These are phyloP conservation scores for Lactarius deliciosus DNA, from an alignment of 768 basidiomycete species.

Conservation along the genomic window DNA sequence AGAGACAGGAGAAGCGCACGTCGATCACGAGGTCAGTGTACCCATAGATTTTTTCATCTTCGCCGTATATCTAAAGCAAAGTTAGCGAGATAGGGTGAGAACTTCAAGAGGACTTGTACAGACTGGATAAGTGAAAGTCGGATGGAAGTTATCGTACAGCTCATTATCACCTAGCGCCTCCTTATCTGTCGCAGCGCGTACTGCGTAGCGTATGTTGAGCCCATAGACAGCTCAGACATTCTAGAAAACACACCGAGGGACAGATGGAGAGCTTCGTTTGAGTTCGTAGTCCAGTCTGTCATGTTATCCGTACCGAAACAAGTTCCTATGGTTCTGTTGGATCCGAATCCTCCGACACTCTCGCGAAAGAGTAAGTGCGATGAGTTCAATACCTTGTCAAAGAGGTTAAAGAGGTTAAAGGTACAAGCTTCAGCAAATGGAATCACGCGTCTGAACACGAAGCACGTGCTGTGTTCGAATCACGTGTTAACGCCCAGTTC, in stretches of 20 bases:
- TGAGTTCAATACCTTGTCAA: background rate
- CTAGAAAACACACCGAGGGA: constrained; percentile 57
- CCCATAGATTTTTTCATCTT: constrained; percentile 95
- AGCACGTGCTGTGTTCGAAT: constrained; percentile 1
- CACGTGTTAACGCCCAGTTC: background rate
- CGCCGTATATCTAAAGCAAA: constrained; percentile 76
- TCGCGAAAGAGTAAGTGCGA: background rate
- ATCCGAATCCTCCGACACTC: background rate
- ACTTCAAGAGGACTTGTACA: constrained; percentile 31
- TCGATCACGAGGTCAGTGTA: constrained; percentile 83
- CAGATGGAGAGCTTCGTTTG: constrained; percentile 73
- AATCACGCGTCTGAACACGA: constrained; percentile 5
- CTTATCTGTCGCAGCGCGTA: constrained; percentile 68
- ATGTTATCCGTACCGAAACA: constrained; percentile 11
- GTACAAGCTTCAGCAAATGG: background rate
- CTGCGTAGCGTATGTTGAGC: constrained; percentile 40
- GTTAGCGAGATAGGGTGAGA: constrained; percentile 1
- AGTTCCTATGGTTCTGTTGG: background rate
- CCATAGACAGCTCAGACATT: background rate
- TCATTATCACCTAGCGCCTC: constrained; percentile 56
- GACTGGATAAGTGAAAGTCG: constrained; percentile 93
- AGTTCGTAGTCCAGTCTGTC: constrained; percentile 74
- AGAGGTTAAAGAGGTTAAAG: background rate
- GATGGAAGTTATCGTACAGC: constrained; percentile 68
- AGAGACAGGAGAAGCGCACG: constrained; percentile 46